Evolutionary conservation across 805 yeast species (phyloP), one percentile per base, ranked within the genome.

Genomic region (Isabelozyma pseudorhagii): DNA sequence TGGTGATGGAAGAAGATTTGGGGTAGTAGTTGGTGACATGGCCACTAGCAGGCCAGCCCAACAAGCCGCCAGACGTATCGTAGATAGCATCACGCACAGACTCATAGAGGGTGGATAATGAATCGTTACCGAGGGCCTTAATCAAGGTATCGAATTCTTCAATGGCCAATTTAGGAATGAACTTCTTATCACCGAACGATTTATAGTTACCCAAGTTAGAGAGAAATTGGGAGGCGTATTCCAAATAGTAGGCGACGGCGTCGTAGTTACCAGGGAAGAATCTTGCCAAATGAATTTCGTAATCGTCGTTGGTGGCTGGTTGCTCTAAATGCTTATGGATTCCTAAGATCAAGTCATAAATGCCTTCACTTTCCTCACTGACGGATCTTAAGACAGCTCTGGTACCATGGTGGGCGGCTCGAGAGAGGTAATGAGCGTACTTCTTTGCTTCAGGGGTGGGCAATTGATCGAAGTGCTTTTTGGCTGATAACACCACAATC

Each of bases 181-280:
- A 90, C 67, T 90, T 90, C 57, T 82, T 81, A 69, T 90, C 97
- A 56, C 97, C 97, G 65, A 90, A 90, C 1, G 94, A 85, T 69
- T 86, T 90, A 70, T 80, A 87, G 61, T 87, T 87, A 56, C 94
- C 94, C 64, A 84, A 73, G 66, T 87, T 87, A 38, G 84, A 74
- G 53, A 87, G 71, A 60, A 87, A 83, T 71, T 87, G 93, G 40
- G 90, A 85, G 29, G 84, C 86, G 64, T 81, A 89, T 61, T 85
- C 89, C 64, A 89, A 70, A 63, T 86, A 88, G 15, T 64, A 62
- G 40, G 68, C 62, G 14, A 73, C 72, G 8, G 64, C 66, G 0
- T 70, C 72, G 11, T 68, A 69, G 8, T 74, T 63, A 15, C 75
- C 63, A 40, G 38, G 38, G 11, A 41, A 41, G 14, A 15, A 61